Conservation (phyloP, 2,329 filamentous ascomycete species). For the Macrophomina phaseolina region DNA sequence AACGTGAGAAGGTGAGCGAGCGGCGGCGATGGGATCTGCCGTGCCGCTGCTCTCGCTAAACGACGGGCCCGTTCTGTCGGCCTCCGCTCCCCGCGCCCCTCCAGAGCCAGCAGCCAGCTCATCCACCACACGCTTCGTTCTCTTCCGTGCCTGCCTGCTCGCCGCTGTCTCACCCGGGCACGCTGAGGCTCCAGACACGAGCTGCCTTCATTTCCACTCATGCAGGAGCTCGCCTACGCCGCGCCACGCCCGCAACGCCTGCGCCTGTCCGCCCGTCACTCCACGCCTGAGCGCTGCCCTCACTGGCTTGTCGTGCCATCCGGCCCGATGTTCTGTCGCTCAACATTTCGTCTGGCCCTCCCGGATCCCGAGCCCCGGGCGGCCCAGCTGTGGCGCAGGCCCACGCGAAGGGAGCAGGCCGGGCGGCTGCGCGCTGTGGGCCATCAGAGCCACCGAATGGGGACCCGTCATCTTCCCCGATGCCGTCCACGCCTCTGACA, state of each 20-base stretch:
- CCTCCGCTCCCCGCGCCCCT: neutral
- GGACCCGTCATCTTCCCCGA: slow-evolving; percentile 6
- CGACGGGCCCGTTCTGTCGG: neutral
- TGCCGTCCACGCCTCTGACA: neutral
- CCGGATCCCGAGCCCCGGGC: neutral
- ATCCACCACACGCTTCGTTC: neutral
- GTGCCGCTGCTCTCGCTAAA: neutral
- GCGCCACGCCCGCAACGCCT: neutral
- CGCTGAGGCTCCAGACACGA: neutral
- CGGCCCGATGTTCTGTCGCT: neutral
- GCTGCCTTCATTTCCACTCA: slow-evolving; percentile 4
- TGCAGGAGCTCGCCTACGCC: neutral
- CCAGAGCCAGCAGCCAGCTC: no score
- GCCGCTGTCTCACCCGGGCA: neutral
- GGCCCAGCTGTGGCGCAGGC: neutral
- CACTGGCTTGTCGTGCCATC: neutral
- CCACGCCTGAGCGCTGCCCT: neutral
- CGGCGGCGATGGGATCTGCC: neutral
- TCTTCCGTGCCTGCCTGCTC: neutral
- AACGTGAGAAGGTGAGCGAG: neutral
- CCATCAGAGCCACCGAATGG: slow-evolving; percentile 7
- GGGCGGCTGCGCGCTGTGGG: no score
- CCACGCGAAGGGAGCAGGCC: neutral
- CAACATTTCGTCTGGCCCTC: neutral
- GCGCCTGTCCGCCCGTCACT: neutral